Percentiles rank a stretch among this genome's conserved stretches.
phyloP scores from a whole-genome alignment of 768 basidiomycete genomes.

The Termitomyces sp. region DNA sequence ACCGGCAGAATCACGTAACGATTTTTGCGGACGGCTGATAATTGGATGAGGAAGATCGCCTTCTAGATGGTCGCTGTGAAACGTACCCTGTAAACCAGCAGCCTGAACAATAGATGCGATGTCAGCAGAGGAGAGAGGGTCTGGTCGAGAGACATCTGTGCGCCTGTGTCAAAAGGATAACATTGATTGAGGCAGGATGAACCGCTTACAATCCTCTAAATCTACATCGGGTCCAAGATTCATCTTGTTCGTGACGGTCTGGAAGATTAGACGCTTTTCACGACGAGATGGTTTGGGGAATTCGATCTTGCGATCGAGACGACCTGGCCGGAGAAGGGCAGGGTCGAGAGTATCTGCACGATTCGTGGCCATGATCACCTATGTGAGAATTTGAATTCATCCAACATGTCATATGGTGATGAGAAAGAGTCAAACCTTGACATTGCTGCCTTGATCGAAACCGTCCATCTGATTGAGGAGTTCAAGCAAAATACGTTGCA shows the following conservation, averaged over 20 bases:
- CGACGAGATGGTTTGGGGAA: conserved; percentile 93
- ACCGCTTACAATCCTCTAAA: conserved; percentile 90
- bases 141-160: conserved; percentile 93
- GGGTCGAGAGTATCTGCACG: conserved; percentile 98
- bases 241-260: conserved; percentile 97
- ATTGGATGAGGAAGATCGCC: conserved; percentile 4
- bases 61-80: not conserved
- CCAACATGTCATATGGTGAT: not conserved
- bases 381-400: not conserved
- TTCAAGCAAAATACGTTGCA: conserved; percentile 96
- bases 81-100: conserved; percentile 89
- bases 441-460: conserved; percentile 97
- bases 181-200: not conserved
- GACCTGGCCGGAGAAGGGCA: conserved; percentile 94
- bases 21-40: conserved; percentile 91
- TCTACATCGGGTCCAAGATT: conserved; percentile 97
- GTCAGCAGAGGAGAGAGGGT: conserved; percentile 93
- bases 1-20: conserved; percentile 95
- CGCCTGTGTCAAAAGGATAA: conserved; percentile 14
- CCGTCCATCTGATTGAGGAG: conserved; percentile 99
- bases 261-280: conserved; percentile 97
- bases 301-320: conserved; percentile 97
- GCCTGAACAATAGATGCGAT: conserved; percentile 96
- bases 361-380: conserved; percentile 99
- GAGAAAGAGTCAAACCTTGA: conserved; percentile 71